These are phyloP conservation scores for Pichia phayaonensis DNA, from an alignment of 805 yeast genomes.

Conservation along the genomic window DNA sequence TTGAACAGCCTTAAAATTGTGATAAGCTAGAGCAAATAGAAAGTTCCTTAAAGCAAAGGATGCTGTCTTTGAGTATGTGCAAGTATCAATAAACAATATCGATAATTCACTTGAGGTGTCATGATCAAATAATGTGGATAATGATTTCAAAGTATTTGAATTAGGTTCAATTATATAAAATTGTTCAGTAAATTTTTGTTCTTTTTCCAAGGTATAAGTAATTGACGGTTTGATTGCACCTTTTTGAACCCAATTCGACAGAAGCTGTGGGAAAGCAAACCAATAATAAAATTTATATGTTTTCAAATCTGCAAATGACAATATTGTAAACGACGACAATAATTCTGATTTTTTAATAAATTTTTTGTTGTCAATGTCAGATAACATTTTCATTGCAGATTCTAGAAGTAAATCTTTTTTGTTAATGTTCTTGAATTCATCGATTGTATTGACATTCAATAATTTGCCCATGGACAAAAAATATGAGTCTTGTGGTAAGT, in stretches of 20 bases:
- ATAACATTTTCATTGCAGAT: constrained; percentile 25
- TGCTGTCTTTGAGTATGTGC: constrained; percentile 13
- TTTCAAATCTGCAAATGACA: constrained; percentile 83
- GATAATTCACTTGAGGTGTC: constrained; percentile 5
- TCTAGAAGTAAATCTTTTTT: constrained; percentile 50
- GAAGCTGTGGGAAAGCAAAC: constrained; percentile 71
- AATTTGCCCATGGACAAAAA: constrained; percentile 30
- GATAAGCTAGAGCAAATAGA: constrained; percentile 23
- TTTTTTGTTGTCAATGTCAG: constrained; percentile 27
- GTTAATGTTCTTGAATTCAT: constrained; percentile 67
- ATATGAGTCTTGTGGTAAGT: constrained; percentile 9
- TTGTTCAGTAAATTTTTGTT: constrained; percentile 10
- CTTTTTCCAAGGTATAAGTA: background rate
- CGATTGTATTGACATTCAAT: constrained; percentile 71
- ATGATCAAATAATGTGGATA: constrained; percentile 9
- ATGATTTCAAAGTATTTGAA: constrained; percentile 2
- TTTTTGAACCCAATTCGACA: constrained; percentile 39
- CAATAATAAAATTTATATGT: constrained; percentile 85
- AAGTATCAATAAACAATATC: constrained; percentile 23
- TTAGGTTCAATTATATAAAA: constrained; percentile 12
- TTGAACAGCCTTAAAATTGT: constrained; percentile 29
- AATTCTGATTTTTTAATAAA: constrained; percentile 33
- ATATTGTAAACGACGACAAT: constrained; percentile 38
- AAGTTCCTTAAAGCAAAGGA: constrained; percentile 22
- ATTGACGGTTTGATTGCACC: constrained; percentile 2